A percentile compares a stretch with the other conserved stretches of the same genome.
Evolutionary conservation across 768 basidiomycete species (phyloP).

Genomic region (Cyclocybe cylindracea): DNA sequence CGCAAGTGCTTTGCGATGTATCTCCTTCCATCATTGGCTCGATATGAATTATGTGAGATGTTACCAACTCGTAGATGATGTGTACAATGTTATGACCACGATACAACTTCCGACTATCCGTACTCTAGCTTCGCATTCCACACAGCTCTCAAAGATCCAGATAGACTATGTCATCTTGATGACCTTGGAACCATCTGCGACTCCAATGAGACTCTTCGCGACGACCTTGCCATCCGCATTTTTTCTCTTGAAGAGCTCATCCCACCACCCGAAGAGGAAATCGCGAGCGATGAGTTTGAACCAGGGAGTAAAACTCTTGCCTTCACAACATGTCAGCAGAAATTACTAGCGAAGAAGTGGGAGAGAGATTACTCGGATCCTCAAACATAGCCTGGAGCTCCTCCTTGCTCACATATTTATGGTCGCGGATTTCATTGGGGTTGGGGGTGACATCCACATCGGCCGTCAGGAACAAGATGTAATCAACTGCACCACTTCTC

Average conservation of each 20-base stretch:
- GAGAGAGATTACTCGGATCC: constrained; percentile 56
- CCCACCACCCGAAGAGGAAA: constrained; percentile 99
- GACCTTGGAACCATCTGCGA: constrained; percentile 75
- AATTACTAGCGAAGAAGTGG: background rate
- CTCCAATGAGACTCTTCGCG: constrained; percentile 63
- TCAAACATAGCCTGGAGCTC: constrained; percentile 93
- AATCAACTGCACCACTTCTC: constrained; percentile 72
- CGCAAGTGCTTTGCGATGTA: no score
- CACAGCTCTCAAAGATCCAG: background rate
- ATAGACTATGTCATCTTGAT: constrained; percentile 40
- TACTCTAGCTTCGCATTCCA: constrained; percentile 6
- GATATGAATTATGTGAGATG: no score
- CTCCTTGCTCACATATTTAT: constrained; percentile 88
- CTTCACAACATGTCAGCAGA: constrained; percentile 37
- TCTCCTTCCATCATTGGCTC: no score
- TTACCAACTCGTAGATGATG: no score
- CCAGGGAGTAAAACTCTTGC: constrained; percentile 95
- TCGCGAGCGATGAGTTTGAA: constrained; percentile 98
- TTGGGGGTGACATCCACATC: constrained; percentile 85
- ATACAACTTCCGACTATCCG: background rate
- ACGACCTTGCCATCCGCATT: constrained; percentile 54
- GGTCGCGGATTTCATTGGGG: constrained; percentile 86
- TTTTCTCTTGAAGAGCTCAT: constrained; percentile 72
- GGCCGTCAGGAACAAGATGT: constrained; percentile 92
- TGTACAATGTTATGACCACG: background rate